These are phyloP conservation scores for Microcos paniculata DNA, from an alignment of 345 rosid genomes.

Conservation along the genomic window DNA sequence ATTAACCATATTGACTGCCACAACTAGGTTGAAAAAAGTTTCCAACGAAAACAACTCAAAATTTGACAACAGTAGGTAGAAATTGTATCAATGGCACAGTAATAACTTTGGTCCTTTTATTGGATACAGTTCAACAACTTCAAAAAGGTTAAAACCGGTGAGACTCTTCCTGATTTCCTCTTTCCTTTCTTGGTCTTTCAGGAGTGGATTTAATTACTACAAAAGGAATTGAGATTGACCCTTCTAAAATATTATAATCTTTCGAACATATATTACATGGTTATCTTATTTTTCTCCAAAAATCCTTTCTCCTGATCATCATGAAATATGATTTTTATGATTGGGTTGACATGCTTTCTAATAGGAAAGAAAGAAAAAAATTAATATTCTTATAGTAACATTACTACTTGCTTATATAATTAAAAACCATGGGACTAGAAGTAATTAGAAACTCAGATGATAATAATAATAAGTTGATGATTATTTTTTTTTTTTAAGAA, in stretches of 20 bases:
- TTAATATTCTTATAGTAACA: not conserved
- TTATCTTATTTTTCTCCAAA: not conserved
- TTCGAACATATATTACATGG: not conserved
- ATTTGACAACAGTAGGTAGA: not conserved
- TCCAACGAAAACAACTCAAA: not conserved
- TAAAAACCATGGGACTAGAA: slow-evolving; percentile 11
- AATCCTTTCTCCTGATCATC: not conserved
- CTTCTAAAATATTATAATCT: not conserved
- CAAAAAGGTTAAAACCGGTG: not conserved
- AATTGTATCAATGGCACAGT: not conserved
- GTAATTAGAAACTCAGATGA: slow-evolving; percentile 28
- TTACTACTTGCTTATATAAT: not conserved
- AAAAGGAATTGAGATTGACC: not conserved
- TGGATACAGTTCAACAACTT: not conserved
- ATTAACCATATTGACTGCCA: not conserved
- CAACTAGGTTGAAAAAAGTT: not conserved
- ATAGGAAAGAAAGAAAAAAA: not conserved
- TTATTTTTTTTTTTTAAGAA: not conserved
- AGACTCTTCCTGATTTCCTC: not conserved
- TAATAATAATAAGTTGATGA: slow-evolving; percentile 12
- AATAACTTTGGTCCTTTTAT: not conserved
- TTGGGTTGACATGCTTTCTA: not conserved
- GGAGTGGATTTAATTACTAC: not conserved
- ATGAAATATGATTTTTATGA: not conserved
- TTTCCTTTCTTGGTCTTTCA: not conserved